A percentile compares a stretch with the other conserved stretches of the same genome.
Conservation (phyloP, 208 protist genomes). For the Leishmania braziliensis region DNA sequence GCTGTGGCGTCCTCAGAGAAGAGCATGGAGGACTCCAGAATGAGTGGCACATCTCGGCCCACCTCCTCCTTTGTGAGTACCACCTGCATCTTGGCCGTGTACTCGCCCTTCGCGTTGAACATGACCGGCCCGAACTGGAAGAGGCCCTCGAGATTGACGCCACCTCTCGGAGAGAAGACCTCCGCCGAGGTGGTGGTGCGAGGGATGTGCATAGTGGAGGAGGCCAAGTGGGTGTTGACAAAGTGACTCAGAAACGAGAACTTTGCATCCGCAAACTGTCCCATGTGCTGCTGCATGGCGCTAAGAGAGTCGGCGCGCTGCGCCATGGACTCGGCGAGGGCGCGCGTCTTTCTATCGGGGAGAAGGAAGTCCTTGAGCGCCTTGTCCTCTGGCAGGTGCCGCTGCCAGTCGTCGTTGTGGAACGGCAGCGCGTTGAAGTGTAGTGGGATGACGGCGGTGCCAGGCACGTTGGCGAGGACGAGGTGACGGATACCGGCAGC, state of each 20-base stretch:
- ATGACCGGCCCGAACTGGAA: slow-evolving; percentile 55
- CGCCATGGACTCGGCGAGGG: slow-evolving; percentile 2
- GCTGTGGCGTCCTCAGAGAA: slow-evolving; percentile 46
- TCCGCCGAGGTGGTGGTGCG: slow-evolving; percentile 28
- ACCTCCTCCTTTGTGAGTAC: slow-evolving; percentile 59
- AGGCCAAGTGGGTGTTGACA: slow-evolving; percentile 55
- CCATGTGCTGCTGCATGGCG: slow-evolving; percentile 16
- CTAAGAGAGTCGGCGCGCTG: not conserved
- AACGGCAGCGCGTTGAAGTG: slow-evolving; percentile 65
- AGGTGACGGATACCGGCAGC: slow-evolving; percentile 38
- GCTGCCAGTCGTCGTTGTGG: slow-evolving; percentile 61
- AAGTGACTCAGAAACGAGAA: slow-evolving; percentile 61
- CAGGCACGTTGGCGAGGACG: slow-evolving; percentile 48
- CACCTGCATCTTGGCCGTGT: slow-evolving; percentile 59
- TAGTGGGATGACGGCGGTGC: slow-evolving; percentile 52
- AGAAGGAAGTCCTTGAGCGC: slow-evolving; percentile 30
- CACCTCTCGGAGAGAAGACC: slow-evolving; percentile 55
- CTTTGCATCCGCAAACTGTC: slow-evolving; percentile 40
- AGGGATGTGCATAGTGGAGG: slow-evolving; percentile 66
- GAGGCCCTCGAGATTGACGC: slow-evolving; percentile 57
- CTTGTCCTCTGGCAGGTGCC: slow-evolving; percentile 30
- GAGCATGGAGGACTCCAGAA: slow-evolving; percentile 63
- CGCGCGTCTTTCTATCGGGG: slow-evolving; percentile 14
- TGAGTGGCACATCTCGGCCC: slow-evolving; percentile 50
- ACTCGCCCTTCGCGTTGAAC: slow-evolving; percentile 65